Evolutionary conservation across 192 early-diverging fungal species (phyloP).

Genomic region (Powellomyces hirtus): DNA sequence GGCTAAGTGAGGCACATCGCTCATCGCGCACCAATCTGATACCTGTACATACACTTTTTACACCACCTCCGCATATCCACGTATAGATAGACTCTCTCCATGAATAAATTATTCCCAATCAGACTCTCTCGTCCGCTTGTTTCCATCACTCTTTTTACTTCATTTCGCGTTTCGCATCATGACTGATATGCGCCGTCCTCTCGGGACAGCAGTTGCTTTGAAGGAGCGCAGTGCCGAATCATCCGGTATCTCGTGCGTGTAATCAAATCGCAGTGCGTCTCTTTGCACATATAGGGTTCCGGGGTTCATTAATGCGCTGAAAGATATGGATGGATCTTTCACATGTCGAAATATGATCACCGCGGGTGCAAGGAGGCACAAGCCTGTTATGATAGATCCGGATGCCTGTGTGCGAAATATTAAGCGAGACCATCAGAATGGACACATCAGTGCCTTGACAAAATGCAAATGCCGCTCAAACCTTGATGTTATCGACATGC

Average conservation of each 20-base stretch:
- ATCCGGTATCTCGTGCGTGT: constrained; percentile 75
- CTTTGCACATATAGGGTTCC: constrained; percentile 73
- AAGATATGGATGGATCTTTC: constrained; percentile 53
- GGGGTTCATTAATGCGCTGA: constrained; percentile 64
- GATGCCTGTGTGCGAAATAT: constrained; percentile 66
- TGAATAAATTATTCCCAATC: not conserved
- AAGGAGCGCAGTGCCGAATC: constrained; percentile 49
- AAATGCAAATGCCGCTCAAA: too few species aligned
- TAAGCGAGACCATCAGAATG: too few species aligned
- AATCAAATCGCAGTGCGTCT: constrained; percentile 67
- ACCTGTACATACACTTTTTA: too few species aligned
- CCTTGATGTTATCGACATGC: constrained; percentile 81
- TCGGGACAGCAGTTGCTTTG: constrained; percentile 48
- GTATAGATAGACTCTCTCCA: not conserved
- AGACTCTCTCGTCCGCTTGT: too few species aligned
- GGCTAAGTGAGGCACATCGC: too few species aligned
- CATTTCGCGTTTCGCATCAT: constrained; percentile 66
- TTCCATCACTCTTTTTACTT: too few species aligned
- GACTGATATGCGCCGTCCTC: constrained; percentile 68
- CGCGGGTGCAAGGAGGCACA: constrained; percentile 68
- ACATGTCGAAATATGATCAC: constrained; percentile 71
- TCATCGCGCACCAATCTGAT: too few species aligned
- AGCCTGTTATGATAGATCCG: constrained; percentile 70
- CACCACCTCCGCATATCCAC: too few species aligned
- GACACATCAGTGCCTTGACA: too few species aligned